Evolutionary conservation across 176 grass and related monocot species (phyloP).

Genomic region (Oryza meridionalis): DNA sequence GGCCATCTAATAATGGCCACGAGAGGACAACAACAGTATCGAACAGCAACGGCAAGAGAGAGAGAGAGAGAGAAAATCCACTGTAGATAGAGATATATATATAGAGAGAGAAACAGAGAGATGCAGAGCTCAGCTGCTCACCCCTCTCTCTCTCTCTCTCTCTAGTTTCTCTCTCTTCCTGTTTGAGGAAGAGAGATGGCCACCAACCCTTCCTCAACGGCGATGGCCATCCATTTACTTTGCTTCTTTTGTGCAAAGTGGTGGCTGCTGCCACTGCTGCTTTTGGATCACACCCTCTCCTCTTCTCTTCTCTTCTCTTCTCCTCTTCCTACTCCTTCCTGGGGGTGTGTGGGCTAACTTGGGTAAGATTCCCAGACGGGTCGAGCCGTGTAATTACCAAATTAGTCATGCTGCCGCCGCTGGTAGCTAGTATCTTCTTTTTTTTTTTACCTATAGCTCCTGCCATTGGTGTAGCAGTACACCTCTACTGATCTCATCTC

Average conservation of each 20-base stretch:
- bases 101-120: background rate
- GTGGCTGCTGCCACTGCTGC: background rate
- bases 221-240: background rate
- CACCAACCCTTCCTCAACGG: background rate
- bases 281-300: background rate
- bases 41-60: background rate
- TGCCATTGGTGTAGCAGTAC: background rate
- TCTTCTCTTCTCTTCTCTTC: too few relatives aligned
- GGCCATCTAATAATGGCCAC: constrained; percentile 46
- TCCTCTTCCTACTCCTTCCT: too few relatives aligned
- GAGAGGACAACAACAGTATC: constrained; percentile 28
- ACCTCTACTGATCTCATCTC: background rate
- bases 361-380: constrained; percentile 21
- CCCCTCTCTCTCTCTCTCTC: background rate
- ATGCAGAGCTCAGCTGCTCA: background rate
- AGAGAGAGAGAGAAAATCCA: constrained; percentile 1
- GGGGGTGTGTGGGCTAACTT: background rate
- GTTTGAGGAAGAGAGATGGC: background rate
- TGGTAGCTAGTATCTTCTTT: too few relatives aligned
- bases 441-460: too few relatives aligned
- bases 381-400: background rate
- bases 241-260: constrained; percentile 36
- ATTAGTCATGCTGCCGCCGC: constrained; percentile 5
- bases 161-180: background rate
- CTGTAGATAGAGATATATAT: background rate